Base-by-base conservation (phyloP, 768 basidiomycete species). In the Coprinopsis marcescibilis region DNA sequence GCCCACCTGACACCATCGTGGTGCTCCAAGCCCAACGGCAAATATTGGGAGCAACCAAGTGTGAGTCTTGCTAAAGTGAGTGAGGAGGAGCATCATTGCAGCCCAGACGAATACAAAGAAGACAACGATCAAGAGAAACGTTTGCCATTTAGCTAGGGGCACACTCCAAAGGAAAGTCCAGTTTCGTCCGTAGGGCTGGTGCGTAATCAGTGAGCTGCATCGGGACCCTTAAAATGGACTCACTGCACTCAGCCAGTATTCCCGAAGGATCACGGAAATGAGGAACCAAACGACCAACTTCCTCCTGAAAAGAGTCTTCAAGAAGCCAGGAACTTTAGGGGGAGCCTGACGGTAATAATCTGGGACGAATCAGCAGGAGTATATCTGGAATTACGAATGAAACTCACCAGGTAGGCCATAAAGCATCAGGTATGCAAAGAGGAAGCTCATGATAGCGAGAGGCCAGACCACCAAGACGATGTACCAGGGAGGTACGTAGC, bases 1-100 rank as follows among this genome's bases (percentile, higher is more conserved):
- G n/a, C n/a, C n/a, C n/a, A n/a, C n/a, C n/a, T 95, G 93, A 72
- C 93, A 95, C 93, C 93, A 96, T 58, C 89, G 68, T 10, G 93
- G 93, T 23, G 90, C 89, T 35, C 93, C 93, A 45, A 96, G 77
- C 58, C 93, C 93, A 40, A 96, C 91, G 5, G 93, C 93, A 58
- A 96, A 96, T 6, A 96, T 89, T 37, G 93, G 90, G 32, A 96
- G 69, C 15, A 96, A 70, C 93, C 93, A 96, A 7, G 93, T 96
- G 60, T 96, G 93, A 10, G 89, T 88, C 65, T 94, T 95, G 58
- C 86, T 88, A 67, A 93, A 84, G 59, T 84, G 76, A 6, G 83
- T 95, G 58, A 96, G 72, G 46, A 92, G 66, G 44, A 75, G 58
- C 59, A 96, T 67, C 70, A 88, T 71, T 2, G 76, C 55, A 6